Percentiles rank a stretch among this genome's conserved stretches.
Conservation (phyloP, 768 basidiomycete species). For the Leccinum subgranulosum region DNA sequence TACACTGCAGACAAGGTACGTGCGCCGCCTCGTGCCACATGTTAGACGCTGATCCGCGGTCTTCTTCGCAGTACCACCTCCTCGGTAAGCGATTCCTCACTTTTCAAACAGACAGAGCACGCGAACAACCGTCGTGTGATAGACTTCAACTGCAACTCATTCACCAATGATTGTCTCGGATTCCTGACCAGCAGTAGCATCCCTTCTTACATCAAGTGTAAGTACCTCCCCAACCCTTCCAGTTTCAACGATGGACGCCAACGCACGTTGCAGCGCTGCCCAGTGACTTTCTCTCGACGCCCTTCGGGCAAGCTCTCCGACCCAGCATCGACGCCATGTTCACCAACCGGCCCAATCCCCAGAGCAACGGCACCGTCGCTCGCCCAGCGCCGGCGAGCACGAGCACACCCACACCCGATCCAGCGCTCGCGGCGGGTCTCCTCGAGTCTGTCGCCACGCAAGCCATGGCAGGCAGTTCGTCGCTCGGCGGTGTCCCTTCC, state of each 20-base stretch:
- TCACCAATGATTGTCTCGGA: constrained; percentile 84
- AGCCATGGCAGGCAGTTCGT: constrained; percentile 34
- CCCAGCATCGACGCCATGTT: constrained; percentile 94
- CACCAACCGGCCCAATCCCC: constrained; percentile 38
- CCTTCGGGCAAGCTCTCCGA: constrained; percentile 80
- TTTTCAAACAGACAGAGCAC: background rate
- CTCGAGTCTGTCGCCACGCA: constrained; percentile 56
- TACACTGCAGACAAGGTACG: constrained; percentile 89
- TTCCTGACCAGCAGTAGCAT: constrained; percentile 84
- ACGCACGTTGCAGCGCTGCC: constrained; percentile 53
- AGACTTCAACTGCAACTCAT: constrained; percentile 97
- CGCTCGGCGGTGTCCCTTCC: background rate
- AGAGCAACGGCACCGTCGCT: constrained; percentile 26
- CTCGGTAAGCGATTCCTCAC: constrained; percentile 46
- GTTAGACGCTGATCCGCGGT: background rate
- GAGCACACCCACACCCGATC: constrained; percentile 35
- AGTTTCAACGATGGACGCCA: background rate
- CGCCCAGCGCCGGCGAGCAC: constrained; percentile 20
- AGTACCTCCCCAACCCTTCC: background rate
- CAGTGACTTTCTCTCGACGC: constrained; percentile 83
- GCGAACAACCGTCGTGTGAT: background rate
- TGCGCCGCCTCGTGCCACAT: background rate
- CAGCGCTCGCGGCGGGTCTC: constrained; percentile 50
- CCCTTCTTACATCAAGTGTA: constrained; percentile 79
- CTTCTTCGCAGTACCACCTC: constrained; percentile 69